Conservation (phyloP, 106 monocot genomes). For the Narthecium ossifragum region DNA sequence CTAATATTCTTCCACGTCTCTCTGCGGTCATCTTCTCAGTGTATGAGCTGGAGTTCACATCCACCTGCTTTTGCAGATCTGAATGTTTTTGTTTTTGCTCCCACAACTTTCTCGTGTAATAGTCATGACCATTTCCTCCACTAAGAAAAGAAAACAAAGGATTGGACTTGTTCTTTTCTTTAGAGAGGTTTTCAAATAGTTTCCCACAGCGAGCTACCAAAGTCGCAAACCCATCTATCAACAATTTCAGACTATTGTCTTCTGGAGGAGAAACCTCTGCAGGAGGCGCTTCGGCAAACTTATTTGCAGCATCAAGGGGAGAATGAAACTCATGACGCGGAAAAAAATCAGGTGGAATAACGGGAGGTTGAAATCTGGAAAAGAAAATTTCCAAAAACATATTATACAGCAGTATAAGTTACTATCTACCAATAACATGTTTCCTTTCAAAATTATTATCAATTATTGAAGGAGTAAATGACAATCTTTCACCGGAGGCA, state of each 20-base stretch:
- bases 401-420: too few relatives aligned
- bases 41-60: conserved; percentile 24
- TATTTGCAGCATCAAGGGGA: conserved; percentile 26
- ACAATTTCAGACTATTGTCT: conserved; percentile 49
- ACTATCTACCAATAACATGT: too few relatives aligned
- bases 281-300: conserved; percentile 47
- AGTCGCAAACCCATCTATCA: conserved; percentile 86
- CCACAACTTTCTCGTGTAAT: conserved; percentile 86
- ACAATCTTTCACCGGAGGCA: too few relatives aligned
- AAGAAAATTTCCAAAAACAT: neutral
- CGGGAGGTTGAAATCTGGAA: conserved; percentile 77
- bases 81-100: conserved; percentile 63
- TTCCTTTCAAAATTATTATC: neutral
- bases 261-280: conserved; percentile 78
- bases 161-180: conserved; percentile 75
- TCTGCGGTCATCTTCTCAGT: conserved; percentile 68
- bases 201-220: conserved; percentile 88
- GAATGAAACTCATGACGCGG: conserved; percentile 64
- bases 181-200: conserved; percentile 84
- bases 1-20: conserved; percentile 70
- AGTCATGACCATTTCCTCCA: conserved; percentile 73
- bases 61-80: conserved; percentile 22
- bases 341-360: conserved; percentile 59
- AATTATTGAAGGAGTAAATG: neutral
- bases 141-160: conserved; percentile 75